phyloP scores from a whole-genome alignment of 2,329 filamentous ascomycete genomes.

The Colletotrichum euphorbiae region DNA sequence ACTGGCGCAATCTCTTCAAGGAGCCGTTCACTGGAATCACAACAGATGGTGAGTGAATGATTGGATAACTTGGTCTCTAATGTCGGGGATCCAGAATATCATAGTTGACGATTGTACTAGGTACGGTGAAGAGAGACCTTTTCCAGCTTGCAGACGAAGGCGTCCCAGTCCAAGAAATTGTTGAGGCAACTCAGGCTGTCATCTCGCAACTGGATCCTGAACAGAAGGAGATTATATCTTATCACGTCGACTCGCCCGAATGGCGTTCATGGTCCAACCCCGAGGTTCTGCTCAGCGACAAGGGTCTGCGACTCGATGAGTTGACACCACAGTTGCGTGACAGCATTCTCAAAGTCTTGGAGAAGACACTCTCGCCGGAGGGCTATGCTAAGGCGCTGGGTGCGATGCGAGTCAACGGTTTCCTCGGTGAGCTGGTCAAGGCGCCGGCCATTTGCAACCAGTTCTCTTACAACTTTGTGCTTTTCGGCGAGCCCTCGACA shows the following conservation, averaged over 20 bases:
- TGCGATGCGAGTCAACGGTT: slow-evolving; percentile 81
- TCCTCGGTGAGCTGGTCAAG: slow-evolving; percentile 75
- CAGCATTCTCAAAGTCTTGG: slow-evolving; percentile 66
- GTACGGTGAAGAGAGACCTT: slow-evolving; percentile 62
- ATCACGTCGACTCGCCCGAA: slow-evolving; percentile 76
- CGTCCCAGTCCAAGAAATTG: slow-evolving; percentile 68
- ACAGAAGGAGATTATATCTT: slow-evolving; percentile 61
- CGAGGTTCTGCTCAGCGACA: slow-evolving; percentile 76
- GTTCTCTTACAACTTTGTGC: slow-evolving; percentile 79
- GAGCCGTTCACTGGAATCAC: slow-evolving; percentile 80
- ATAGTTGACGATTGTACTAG: slow-evolving; percentile 46
- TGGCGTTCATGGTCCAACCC: slow-evolving; percentile 81
- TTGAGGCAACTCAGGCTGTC: slow-evolving; percentile 60
- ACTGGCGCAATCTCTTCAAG: slow-evolving; percentile 68
- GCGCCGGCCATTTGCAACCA: slow-evolving; percentile 76
- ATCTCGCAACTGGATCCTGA: slow-evolving; percentile 58
- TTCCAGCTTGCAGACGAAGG: slow-evolving; percentile 73
- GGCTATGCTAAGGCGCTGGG: slow-evolving; percentile 77
- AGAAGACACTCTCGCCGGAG: slow-evolving; percentile 71
- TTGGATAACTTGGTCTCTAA: no score
- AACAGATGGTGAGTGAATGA: slow-evolving; percentile 64
- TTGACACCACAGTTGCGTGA: slow-evolving; percentile 54
- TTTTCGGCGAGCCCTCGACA: slow-evolving; percentile 73
- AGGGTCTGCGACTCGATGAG: slow-evolving; percentile 78
- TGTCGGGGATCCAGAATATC: not conserved